Base-by-base conservation (phyloP, 106 monocot genomes). In the Platanthera guangdongensis region DNA sequence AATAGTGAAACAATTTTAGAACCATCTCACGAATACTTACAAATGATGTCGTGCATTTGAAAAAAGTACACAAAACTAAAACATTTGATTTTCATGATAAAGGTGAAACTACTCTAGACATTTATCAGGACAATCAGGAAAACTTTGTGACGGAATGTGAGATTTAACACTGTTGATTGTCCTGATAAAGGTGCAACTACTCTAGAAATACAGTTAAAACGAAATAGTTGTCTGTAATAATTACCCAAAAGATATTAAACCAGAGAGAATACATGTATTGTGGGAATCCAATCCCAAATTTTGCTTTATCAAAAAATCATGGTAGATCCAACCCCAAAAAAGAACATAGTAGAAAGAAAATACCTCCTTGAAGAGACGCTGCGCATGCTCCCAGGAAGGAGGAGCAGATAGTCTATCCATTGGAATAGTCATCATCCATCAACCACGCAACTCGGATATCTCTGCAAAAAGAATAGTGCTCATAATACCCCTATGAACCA, bases 401-500 rank as follows among this genome's bases (percentile, higher is more conserved):
- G 88, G 81, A 84, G 87, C 73, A 76, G 85, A 51, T 54, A 77
- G 59, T 55, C 74, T 89, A 94, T 87, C 82, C 94, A 94, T 94
- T 75, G 79, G 87, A 76, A 89, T 83, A 78, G 90, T 80, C 87
- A 91, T 91, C 88, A 89, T 94, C 90, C 94, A 94, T 94, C 82
- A 84, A 90, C 82, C 30, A 21, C 65, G 13, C 80, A 50, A 8
- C 30, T 67, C 65, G 47, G 55, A 53, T 1, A 5, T 55, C 54
- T 74, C 70, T 70, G 70, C 47, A 46, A 70, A n/a, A 47, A 70
- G 47, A 70, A n/a, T 1, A 45, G 45, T 70, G 51, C 7, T 13
- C 7, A 50, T 13, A 48, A 53, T 62, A 21, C 18, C 0, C 62
- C 21, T 6, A 62, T 62, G 22, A 62, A 62, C 5, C 19, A 52